These are phyloP conservation scores for Globisporangium paddicum DNA, from an alignment of 352 stramenopile genomes.

Conservation along the genomic window DNA sequence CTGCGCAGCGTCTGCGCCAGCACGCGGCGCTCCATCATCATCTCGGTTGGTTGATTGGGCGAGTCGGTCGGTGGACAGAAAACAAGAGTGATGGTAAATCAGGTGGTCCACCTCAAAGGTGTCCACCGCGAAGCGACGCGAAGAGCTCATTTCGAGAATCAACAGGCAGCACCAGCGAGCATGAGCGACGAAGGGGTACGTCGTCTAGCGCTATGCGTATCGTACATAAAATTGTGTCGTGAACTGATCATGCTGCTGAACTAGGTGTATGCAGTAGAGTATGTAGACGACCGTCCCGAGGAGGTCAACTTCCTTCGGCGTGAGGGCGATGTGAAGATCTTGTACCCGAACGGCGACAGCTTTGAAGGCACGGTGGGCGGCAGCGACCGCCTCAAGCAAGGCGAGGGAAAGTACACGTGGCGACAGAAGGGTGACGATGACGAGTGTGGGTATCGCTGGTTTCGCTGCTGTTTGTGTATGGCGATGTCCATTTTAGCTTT, in stretches of 20 bases:
- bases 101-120: background rate
- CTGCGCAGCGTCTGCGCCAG: constrained; percentile 49
- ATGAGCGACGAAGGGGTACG: constrained; percentile 55
- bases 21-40: constrained; percentile 38
- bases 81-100: background rate
- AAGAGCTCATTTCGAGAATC: constrained; percentile 1
- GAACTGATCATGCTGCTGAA: background rate
- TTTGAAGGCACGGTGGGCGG: constrained; percentile 85
- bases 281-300: constrained; percentile 85
- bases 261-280: constrained; percentile 77
- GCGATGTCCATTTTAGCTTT: too few relatives aligned
- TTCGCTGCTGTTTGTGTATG: background rate
- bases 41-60: background rate
- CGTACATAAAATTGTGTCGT: too few relatives aligned
- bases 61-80: background rate
- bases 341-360: constrained; percentile 88
- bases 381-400: constrained; percentile 76
- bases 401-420: constrained; percentile 87
- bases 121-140: constrained; percentile 17
- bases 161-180: background rate
- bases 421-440: constrained; percentile 55
- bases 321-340: constrained; percentile 82
- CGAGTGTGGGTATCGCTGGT: constrained; percentile 28
- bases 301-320: constrained; percentile 83
- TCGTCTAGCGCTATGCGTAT: too few relatives aligned